These are phyloP conservation scores for Mycena metata DNA, from an alignment of 768 basidiomycete species.

Conservation along the genomic window DNA sequence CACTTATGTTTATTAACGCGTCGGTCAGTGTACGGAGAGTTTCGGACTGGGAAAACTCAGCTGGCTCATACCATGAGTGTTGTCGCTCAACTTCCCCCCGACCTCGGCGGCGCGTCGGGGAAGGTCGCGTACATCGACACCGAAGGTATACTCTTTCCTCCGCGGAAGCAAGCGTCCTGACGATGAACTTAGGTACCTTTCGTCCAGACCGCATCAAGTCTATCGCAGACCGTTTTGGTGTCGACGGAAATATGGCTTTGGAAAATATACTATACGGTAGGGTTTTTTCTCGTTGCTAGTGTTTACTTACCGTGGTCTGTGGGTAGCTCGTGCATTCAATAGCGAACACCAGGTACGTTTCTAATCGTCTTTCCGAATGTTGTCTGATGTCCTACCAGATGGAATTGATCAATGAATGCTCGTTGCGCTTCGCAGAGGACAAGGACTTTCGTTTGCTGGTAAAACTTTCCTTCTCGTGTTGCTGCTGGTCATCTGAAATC, in stretches of 20 bases:
- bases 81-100: conserved; percentile 87
- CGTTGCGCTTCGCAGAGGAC: conserved; percentile 89
- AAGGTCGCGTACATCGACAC: conserved; percentile 97
- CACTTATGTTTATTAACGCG: conserved; percentile 8
- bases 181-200: conserved; percentile 76
- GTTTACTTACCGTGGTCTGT: conserved; percentile 14
- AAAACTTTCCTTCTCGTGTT: conserved; percentile 25
- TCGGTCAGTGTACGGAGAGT: conserved; percentile 90
- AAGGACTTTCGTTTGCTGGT: conserved; percentile 85
- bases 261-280: conserved; percentile 94
- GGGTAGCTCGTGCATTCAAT: conserved; percentile 86
- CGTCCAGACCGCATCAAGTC: conserved; percentile 93
- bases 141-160: conserved; percentile 64
- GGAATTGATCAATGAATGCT: conserved; percentile 93
- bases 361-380: conserved; percentile 4
- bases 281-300: conserved; percentile 14
- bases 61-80: conserved; percentile 97
- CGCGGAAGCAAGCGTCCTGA: conserved; percentile 23
- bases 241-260: conserved; percentile 88
- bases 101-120: conserved; percentile 91
- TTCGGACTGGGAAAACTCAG: conserved; percentile 96
- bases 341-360: conserved; percentile 88
- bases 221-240: conserved; percentile 94
- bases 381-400: conserved; percentile 61
- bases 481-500: not conserved